Evolutionary conservation across 371 early-diverging fungal genomes (phyloP).

Genomic region (Chytridium lagenaria): DNA sequence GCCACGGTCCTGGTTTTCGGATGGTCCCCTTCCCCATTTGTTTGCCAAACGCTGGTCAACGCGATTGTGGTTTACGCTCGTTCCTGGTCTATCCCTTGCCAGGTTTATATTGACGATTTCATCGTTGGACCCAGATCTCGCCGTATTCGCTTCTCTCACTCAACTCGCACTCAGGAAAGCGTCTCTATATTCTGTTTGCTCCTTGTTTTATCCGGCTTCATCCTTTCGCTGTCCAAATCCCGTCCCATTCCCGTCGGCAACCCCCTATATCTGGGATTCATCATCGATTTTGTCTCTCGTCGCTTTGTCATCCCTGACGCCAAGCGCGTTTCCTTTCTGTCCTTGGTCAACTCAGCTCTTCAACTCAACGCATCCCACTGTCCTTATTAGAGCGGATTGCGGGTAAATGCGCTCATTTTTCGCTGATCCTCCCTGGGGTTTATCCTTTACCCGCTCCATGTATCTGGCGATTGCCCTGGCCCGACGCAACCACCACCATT

Average conservation of each 20-base stretch:
- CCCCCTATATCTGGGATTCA: constrained; percentile 17
- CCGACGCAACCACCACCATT: background rate
- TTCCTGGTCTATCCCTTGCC: background rate
- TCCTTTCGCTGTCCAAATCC: constrained; percentile 1
- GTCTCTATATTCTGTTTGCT: background rate
- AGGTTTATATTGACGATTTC: constrained; percentile 10
- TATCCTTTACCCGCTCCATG: constrained; percentile 12
- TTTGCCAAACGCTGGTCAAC: background rate
- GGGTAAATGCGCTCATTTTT: constrained; percentile 22
- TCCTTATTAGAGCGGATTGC: background rate
- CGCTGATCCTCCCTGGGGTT: constrained; percentile 15
- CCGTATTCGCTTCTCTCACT: background rate
- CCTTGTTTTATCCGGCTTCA: background rate
- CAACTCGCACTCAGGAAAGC: background rate
- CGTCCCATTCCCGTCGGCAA: background rate
- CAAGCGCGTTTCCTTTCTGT: constrained; percentile 7
- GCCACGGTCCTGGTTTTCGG: background rate
- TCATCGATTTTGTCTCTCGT: background rate
- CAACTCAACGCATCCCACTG: background rate
- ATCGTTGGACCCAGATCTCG: background rate
- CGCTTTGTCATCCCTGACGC: constrained; percentile 5
- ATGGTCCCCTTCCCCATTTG: background rate
- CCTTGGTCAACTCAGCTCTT: constrained; percentile 18
- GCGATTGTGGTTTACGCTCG: background rate
- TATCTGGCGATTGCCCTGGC: constrained; percentile 10